Base-by-base conservation (phyloP, 2,329 filamentous ascomycete genomes). In the Stagonosporopsis tanaceti region DNA sequence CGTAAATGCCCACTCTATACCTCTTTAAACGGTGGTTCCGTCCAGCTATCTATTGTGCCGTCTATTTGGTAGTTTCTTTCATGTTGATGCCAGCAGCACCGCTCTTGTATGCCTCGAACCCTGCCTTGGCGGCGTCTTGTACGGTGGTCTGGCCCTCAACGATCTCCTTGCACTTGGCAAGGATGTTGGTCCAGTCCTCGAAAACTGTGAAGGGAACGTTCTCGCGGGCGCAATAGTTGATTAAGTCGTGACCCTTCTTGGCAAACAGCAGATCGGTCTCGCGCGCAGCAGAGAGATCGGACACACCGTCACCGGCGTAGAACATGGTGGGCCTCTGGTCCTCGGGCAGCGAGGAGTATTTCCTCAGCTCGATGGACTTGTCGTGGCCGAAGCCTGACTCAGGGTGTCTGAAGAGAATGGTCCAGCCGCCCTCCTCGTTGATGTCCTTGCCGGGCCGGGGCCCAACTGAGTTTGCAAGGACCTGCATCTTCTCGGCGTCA, bases 181-280 rank as follows among this genome's bases (percentile, higher is more conserved):
- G 82, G 70, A 97, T 97, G 62, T 88, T 86, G 6, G 85, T 85
- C 87, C 94, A 97, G 79, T 93, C 87, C 68, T 91, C 83, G 75
- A 97, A 97, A 3, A 91, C 87, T 14, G 91, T 94, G 76, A 96
- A 97, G 0, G 93, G 93, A 20, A 96, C 88, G 9, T 90, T 86
- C 76, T 96, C 87, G 52, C 87, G 87, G 68, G 93, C 89, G 74
- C 94, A 97, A 79, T 92, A 97, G 14, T 84, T 87, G 62, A 97
- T 89, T 53, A 98, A 85, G 77, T 98, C 93, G 76, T 92, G 88
- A 22, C 92, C 94, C 63, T 90, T 89, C 83, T 97, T 97, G 50
- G 94, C 94, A 72, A 98, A 98, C 34, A 98, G 82, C 51, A 98
- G 79, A 75, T 98, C 93, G 2, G 93, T 97, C 82, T 98, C 93